Evolutionary conservation across 352 stramenopile species (phyloP).

Genomic region (Pythium inflatum): DNA sequence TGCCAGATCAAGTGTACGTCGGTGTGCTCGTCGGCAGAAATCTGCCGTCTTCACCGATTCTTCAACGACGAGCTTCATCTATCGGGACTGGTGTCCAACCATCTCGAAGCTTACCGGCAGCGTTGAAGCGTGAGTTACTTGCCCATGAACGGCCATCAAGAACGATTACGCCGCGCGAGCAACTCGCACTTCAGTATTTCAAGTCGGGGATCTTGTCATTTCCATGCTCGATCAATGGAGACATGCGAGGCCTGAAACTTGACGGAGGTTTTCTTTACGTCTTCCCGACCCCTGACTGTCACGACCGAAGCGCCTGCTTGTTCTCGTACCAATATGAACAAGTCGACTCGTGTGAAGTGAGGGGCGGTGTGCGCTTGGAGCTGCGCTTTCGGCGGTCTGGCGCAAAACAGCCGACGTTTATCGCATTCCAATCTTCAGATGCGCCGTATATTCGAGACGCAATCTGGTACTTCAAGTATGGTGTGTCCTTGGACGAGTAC

Average conservation of each 20-base stretch:
- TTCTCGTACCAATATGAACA: conserved; percentile 71
- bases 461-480: conserved; percentile 65
- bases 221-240: conserved; percentile 60
- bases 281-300: conserved; percentile 58
- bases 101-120: conserved; percentile 38
- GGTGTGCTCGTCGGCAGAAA: conserved; percentile 67
- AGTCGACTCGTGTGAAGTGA: conserved; percentile 55
- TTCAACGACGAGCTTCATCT: conserved; percentile 50
- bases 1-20: conserved; percentile 63
- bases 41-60: conserved; percentile 65
- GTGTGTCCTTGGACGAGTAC: conserved; percentile 46
- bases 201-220: conserved; percentile 54
- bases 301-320: conserved; percentile 66
- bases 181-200: conserved; percentile 60
- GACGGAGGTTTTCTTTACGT: conserved; percentile 54
- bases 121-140: conserved; percentile 55
- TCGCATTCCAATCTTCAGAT: conserved; percentile 62
- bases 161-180: conserved; percentile 46
- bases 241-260: conserved; percentile 58
- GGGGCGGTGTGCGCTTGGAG: conserved; percentile 44
- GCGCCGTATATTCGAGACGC: conserved; percentile 66
- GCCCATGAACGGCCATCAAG: conserved; percentile 55
- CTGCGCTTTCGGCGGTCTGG: conserved; percentile 54
- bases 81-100: neutral
- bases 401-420: conserved; percentile 61